Percentiles rank a stretch among this genome's conserved stretches.
phyloP scores from a whole-genome alignment of 768 basidiomycete genomes.

The Chalciporus piperatus region DNA sequence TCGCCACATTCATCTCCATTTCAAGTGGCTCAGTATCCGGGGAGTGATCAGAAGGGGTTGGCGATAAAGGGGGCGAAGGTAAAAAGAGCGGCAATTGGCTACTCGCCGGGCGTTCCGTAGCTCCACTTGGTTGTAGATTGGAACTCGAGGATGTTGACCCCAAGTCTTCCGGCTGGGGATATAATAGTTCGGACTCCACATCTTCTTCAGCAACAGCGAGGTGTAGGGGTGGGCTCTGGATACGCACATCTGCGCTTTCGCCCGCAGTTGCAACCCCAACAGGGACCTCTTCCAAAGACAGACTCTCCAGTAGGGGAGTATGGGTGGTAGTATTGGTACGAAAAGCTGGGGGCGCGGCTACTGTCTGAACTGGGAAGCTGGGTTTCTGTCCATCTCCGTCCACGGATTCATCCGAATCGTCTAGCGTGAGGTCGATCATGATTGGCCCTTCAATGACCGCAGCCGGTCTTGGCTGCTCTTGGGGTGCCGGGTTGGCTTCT shows the following conservation, averaged over 20 bases:
- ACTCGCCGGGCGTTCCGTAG: constrained; percentile 5
- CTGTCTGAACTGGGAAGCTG: constrained; percentile 9
- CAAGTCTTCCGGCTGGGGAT: constrained; percentile 2
- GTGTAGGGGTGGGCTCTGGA: constrained; percentile 18
- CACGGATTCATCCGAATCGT: constrained; percentile 22
- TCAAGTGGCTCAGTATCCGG: constrained; percentile 16
- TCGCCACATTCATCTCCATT: constrained; percentile 17
- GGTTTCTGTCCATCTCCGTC: constrained; percentile 8
- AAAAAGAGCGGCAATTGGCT: constrained; percentile 45
- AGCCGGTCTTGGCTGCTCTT: constrained; percentile 1
- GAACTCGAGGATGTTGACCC: constrained; percentile 5
- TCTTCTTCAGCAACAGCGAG: constrained; percentile 8
- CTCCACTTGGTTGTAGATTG: constrained; percentile 10
- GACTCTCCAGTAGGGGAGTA: constrained; percentile 20
- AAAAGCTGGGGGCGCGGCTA: constrained; percentile 4
- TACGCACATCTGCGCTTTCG: constrained; percentile 18
- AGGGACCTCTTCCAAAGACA: constrained; percentile 19
- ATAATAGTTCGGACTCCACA: constrained; percentile 6
- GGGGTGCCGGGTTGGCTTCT: background rate
- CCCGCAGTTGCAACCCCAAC: background rate
- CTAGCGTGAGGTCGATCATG: constrained; percentile 27
- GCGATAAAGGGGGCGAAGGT: constrained; percentile 43
- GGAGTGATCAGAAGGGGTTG: constrained; percentile 7
- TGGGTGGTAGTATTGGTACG: constrained; percentile 11
- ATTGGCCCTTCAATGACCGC: constrained; percentile 14